phyloP scores from a whole-genome alignment of 805 yeast genomes.

The Kazachstania taianensis region DNA sequence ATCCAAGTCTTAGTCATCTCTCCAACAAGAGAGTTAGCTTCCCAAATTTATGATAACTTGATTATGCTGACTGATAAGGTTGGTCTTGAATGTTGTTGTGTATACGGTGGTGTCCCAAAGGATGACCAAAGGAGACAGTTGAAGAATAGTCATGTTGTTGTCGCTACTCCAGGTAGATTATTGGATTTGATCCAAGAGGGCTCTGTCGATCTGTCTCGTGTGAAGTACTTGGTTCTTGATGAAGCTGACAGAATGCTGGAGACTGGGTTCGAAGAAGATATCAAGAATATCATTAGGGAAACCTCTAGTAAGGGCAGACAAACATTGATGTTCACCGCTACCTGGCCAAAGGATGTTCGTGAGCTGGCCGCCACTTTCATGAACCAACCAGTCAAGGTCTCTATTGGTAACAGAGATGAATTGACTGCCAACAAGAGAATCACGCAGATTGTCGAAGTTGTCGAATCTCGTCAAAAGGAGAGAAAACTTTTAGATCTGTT shows the following conservation, averaged over 20 bases:
- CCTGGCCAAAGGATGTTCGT: conserved; percentile 99
- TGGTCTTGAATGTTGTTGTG: conserved; percentile 63
- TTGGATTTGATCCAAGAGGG: conserved; percentile 87
- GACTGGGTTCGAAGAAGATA: conserved; percentile 96
- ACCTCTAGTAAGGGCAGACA: conserved; percentile 53
- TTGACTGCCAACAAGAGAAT: conserved; percentile 90
- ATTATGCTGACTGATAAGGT: conserved; percentile 49
- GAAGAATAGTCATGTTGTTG: conserved; percentile 61
- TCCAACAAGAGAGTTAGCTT: conserved; percentile 95
- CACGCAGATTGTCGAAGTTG: conserved; percentile 85
- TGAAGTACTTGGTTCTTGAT: conserved; percentile 78
- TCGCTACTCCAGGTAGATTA: conserved; percentile 98
- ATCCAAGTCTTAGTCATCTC: conserved; percentile 77
- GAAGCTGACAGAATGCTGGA: conserved; percentile 99
- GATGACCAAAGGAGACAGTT: conserved; percentile 75
- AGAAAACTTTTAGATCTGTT: conserved; percentile 60
- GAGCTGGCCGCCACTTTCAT: conserved; percentile 80
- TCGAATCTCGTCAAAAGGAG: conserved; percentile 76
- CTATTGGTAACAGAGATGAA: conserved; percentile 92
- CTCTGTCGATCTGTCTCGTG: conserved; percentile 53
- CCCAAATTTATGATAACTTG: conserved; percentile 84
- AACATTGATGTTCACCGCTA: conserved; percentile 98
- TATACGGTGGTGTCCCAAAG: conserved; percentile 97
- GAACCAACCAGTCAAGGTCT: conserved; percentile 77
- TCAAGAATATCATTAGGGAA: conserved; percentile 65